Evolutionary conservation across 1,284 basidiomycete species (phyloP).

Genomic region (Cerioporus squamosus): DNA sequence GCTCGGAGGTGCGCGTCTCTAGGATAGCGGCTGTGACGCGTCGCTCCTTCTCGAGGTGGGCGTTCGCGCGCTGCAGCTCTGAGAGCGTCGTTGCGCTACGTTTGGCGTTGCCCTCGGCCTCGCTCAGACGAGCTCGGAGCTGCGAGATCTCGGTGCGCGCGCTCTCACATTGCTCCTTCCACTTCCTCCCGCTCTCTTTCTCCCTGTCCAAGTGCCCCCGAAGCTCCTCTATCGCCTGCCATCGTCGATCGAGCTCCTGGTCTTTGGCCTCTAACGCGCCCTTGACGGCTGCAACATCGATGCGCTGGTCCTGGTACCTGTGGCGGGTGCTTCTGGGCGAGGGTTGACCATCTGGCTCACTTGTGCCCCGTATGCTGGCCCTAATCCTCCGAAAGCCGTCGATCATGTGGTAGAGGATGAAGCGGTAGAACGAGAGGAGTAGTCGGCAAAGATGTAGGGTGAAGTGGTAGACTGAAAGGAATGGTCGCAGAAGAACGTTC

Average conservation of each 20-base stretch:
- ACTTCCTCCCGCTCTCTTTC: neutral
- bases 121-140: neutral
- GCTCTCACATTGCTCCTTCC: neutral
- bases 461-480: no score
- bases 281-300: neutral
- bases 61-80: slow-evolving; percentile 10
- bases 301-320: neutral
- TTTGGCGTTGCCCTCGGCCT: slow-evolving; percentile 6
- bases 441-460: neutral
- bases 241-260: neutral
- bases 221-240: neutral
- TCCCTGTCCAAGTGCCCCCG: neutral
- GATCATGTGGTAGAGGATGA: neutral
- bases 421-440: neutral
- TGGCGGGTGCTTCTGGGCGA: neutral
- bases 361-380: neutral
- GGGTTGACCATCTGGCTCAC: no score
- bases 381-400: neutral
- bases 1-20: slow-evolving; percentile 45
- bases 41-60: slow-evolving; percentile 13
- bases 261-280: neutral
- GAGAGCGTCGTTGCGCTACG: neutral
- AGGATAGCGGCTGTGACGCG: slow-evolving; percentile 33
- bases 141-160: neutral
- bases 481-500: no score